A percentile compares a stretch with the other conserved stretches of the same genome.
Evolutionary conservation across 257 asterid genomes (phyloP).

Genomic region (Linaria vulgaris): DNA sequence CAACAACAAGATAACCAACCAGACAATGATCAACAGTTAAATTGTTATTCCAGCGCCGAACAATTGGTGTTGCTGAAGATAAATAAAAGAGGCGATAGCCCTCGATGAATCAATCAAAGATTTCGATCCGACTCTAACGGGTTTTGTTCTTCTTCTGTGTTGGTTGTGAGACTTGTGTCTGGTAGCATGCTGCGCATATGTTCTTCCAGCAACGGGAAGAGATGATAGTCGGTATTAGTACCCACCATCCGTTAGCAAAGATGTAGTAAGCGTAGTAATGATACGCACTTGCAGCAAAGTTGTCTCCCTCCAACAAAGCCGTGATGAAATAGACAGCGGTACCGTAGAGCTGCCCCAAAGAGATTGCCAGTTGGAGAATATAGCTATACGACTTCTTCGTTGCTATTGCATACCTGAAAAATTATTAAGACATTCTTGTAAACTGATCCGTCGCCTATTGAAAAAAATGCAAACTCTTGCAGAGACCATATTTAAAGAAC

Average conservation of each 20-base stretch:
- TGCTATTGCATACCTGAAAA: slow-evolving; percentile 86
- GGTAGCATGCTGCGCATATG: slow-evolving; percentile 56
- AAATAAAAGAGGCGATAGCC: too few species aligned
- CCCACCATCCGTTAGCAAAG: slow-evolving; percentile 77
- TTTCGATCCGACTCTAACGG: slow-evolving; percentile 29
- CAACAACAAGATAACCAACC: background rate
- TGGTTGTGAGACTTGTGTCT: slow-evolving; percentile 48
- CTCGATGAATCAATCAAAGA: background rate
- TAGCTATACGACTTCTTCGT: slow-evolving; percentile 62
- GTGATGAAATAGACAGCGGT: slow-evolving; percentile 69
- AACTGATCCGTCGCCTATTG: too few species aligned
- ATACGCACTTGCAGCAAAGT: slow-evolving; percentile 55
- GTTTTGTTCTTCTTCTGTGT: slow-evolving; percentile 59
- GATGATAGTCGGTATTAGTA: slow-evolving; percentile 64
- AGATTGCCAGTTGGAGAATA: slow-evolving; percentile 76
- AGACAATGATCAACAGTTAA: background rate
- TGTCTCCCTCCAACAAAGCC: slow-evolving; percentile 76
- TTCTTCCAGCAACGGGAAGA: slow-evolving; percentile 70
- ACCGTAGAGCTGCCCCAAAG: slow-evolving; percentile 88
- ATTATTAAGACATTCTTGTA: too few species aligned
- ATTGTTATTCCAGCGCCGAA: too few species aligned
- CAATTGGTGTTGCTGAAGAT: too few species aligned
- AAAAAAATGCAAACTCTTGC: too few species aligned
- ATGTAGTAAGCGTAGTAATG: slow-evolving; percentile 68
- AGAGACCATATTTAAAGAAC: too few species aligned